Base-by-base conservation (phyloP, 352 stramenopile genomes). In the Globisporangium emineosum region DNA sequence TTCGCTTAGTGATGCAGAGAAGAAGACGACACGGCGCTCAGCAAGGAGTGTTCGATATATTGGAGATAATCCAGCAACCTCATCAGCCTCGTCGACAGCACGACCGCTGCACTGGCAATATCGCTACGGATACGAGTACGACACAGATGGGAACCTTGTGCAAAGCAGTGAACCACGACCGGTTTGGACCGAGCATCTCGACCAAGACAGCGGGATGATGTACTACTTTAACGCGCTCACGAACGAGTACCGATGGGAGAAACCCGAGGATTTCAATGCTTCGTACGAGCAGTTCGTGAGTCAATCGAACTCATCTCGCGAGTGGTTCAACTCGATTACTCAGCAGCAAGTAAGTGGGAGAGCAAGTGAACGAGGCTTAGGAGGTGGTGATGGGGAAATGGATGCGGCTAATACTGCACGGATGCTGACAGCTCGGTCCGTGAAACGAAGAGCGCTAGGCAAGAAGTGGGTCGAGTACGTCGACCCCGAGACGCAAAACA, bases 381-480 rank as follows among this genome's bases (percentile, higher is more conserved):
- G 3, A 59, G 57, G 35, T 61, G 40, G 33, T 4, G 30, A 49
- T 33, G 32, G 15, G 27, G 67, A 50, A 45, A 50, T 50, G 50
- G 27, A 27, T 25, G 17, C 27, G 5, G 50, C 10, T 30, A 57
- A 5, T 30, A 77, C 32, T 29, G 30, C 54, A 25, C 42, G 43
- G 1, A n/a, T 52, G 23, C 49, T 87, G 30, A 79, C 75, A 27
- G 50, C 70, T 40, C 70, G 75, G 35, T 74, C 68, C 32, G 32
- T 66, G 27, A 84, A 79, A 40, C 68, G 62, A 27, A 78, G 81
- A 19, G 49, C 65, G 15, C 71, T 93, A 3, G 83, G 80, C 19
- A 81, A 79, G 54, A 89, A 90, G 45, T 98, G 91, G 91, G 67
- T 94, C 51, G 88, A 97, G 62, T 75, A 81, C 50, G 67, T 91